These are phyloP conservation scores for Phytophthora uliginosa DNA, from an alignment of 352 stramenopile species.

Conservation along the genomic window DNA sequence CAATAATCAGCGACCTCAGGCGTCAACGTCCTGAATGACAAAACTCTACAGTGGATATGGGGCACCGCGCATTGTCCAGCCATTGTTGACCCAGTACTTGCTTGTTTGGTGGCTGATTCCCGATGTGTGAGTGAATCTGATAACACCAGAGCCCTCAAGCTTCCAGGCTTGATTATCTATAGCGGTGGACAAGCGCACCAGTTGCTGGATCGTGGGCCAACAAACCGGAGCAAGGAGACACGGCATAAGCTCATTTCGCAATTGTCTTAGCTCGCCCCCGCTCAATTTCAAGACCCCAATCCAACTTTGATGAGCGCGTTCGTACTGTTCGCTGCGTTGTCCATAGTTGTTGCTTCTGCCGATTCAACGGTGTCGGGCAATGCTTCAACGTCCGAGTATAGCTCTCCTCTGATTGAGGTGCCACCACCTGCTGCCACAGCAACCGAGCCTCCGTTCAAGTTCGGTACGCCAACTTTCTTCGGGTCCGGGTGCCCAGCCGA, in stretches of 20 bases:
- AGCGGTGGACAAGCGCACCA: background rate
- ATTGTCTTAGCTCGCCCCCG: background rate
- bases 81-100: background rate
- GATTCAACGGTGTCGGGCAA: background rate
- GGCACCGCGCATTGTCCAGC: background rate
- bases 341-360: background rate
- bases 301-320: background rate
- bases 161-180: background rate
- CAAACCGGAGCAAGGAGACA: background rate
- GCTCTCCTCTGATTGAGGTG: background rate
- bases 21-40: background rate
- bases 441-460: constrained; percentile 27
- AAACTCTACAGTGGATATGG: background rate
- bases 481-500: constrained; percentile 34
- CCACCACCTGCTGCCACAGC: constrained; percentile 4
- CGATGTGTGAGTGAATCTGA: background rate
- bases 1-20: constrained; percentile 20
- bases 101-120: background rate
- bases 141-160: background rate
- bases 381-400: background rate
- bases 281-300: background rate
- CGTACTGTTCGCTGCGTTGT: background rate
- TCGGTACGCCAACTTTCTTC: constrained; percentile 39
- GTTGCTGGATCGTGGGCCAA: background rate
- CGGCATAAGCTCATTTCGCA: background rate